Evolutionary conservation across 768 basidiomycete species (phyloP), one percentile per base, ranked within the genome.

Genomic region (Russula sp.): DNA sequence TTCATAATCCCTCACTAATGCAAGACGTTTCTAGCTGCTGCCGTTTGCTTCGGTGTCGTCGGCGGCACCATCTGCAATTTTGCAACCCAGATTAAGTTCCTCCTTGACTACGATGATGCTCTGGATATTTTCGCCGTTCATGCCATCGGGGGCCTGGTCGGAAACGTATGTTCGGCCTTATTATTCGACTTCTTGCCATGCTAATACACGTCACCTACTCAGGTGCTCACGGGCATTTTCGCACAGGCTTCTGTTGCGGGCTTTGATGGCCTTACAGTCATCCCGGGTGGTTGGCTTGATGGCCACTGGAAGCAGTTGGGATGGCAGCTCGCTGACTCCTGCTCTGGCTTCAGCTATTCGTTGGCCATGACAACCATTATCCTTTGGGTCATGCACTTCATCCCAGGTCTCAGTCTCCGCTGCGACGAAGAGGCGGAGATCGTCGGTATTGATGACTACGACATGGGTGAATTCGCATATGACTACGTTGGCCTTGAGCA

Each of bases 91-190:
- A 82, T 98, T 73, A 98, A 98, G 78, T 92, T 90, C 73, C 55
- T 90, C 32, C 78, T 86, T 67, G 79, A 80, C 34, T 91, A 86
- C 69, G 91, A 93, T 65, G 91, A 93, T 72, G 82, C 88, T 16
- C 83, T 93, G 20, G 91, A 93, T 81, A 94, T 98, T 72, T 97
- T 96, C 71, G 93, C 95, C 5, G 87, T 87, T 18, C 90, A 92
- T 70, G 83, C 80, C 36, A 73, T 94, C 52, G 92, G 92, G 62
- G 91, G 92, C 38, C 72, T 92, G 40, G 82, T 89, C 54, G 91
- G 90, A 18, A 93, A 92, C 73, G 71, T 76, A 61, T 16, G 73
- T 66, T 44, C 9, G 13, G 56, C 34, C 22, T 34, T 7, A 9
- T 53, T 38, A n/a, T 14, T 10, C n/a, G 30, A 56, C 32, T 28